phyloP scores from a whole-genome alignment of 2,329 filamentous ascomycete species.

The Thielaviopsis populi region DNA sequence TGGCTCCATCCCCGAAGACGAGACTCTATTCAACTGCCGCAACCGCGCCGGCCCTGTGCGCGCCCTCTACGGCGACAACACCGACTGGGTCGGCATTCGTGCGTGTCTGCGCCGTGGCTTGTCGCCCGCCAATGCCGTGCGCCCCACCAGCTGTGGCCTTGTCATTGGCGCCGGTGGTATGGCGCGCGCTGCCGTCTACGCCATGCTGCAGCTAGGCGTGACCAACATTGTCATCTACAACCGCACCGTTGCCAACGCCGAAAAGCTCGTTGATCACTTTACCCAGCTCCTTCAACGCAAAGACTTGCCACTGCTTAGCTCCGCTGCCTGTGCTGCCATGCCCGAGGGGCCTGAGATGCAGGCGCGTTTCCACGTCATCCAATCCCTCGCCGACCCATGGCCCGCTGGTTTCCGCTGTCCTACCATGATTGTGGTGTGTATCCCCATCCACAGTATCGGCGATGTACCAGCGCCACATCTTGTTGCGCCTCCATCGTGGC shows the following conservation, averaged over 20 bases:
- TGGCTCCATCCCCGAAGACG: constrained; percentile 37
- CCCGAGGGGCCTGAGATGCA: constrained; percentile 20
- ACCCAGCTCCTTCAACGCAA: constrained; percentile 36
- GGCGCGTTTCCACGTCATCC: constrained; percentile 42
- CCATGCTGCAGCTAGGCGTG: constrained; percentile 63
- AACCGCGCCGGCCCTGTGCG: constrained; percentile 51
- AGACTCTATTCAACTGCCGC: constrained; percentile 22
- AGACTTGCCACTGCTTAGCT: constrained; percentile 30
- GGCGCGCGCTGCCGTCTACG: constrained; percentile 63
- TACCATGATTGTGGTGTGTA: constrained; percentile 62
- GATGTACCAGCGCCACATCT: constrained; percentile 53
- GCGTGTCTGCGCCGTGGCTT: constrained; percentile 57
- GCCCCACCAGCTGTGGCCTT: constrained; percentile 39
- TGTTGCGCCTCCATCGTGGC: constrained; percentile 52
- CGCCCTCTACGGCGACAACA: constrained; percentile 64
- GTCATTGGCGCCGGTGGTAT: constrained; percentile 58
- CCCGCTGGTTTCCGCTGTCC: constrained; percentile 47
- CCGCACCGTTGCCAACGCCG: constrained; percentile 50
- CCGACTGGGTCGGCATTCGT: constrained; percentile 66
- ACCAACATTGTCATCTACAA: constrained; percentile 64
- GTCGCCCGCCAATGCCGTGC: constrained; percentile 54
- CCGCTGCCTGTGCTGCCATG: constrained; percentile 17
- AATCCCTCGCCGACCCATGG: constrained; percentile 46
- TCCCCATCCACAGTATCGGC: constrained; percentile 54
- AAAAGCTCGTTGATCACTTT: constrained; percentile 54